Evolutionary conservation across 306 rosid species (phyloP).

Genomic region (Carpinus viminea): DNA sequence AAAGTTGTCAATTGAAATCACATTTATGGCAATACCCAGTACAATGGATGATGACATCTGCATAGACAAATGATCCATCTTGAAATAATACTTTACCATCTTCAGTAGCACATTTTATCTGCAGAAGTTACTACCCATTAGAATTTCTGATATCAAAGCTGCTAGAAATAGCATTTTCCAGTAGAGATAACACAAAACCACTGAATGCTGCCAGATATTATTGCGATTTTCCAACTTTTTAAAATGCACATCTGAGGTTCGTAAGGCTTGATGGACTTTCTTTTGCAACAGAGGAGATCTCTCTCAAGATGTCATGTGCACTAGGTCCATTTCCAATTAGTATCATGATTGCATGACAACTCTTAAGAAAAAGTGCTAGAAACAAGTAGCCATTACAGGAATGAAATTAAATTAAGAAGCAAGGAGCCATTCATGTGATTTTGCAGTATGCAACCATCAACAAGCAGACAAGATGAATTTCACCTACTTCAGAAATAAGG

Average conservation of each 20-base stretch:
- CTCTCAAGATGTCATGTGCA: not conserved
- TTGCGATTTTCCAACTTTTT: not conserved
- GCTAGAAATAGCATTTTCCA: not conserved
- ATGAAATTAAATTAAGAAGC: not conserved
- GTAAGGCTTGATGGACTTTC: not conserved
- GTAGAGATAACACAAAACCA: not conserved
- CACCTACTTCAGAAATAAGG: too few species aligned
- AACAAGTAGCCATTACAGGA: not conserved
- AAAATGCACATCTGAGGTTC: not conserved
- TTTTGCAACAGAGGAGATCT: slow-evolving; percentile 3
- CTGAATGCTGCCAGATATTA: not conserved
- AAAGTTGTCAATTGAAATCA: not conserved
- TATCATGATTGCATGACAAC: not conserved
- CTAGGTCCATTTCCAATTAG: slow-evolving; percentile 6
- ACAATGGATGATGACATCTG: slow-evolving; percentile 25
- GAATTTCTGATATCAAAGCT: not conserved
- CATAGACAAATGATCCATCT: slow-evolving; percentile 18
- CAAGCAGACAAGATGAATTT: too few species aligned
- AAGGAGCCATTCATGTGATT: not conserved
- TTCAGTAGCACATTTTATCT: slow-evolving; percentile 21
- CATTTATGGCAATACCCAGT: slow-evolving; percentile 14
- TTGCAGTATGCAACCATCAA: not conserved
- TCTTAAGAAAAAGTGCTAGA: not conserved
- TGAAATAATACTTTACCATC: slow-evolving; percentile 13
- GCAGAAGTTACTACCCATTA: slow-evolving; percentile 2